These are phyloP conservation scores for Leonotis leonurus DNA, from an alignment of 257 asterid species.

Conservation along the genomic window DNA sequence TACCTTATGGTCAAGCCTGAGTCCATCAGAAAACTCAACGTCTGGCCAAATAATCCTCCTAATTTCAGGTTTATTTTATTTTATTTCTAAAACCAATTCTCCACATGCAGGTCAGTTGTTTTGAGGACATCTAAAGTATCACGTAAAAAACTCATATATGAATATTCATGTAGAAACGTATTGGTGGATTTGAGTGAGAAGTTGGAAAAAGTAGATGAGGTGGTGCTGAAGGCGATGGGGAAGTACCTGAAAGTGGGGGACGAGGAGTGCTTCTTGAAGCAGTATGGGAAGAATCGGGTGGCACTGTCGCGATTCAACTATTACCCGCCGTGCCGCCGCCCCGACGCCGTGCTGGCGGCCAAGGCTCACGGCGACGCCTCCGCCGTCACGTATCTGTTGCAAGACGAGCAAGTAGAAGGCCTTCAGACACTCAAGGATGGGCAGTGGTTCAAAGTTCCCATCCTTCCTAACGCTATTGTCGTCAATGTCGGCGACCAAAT, in stretches of 20 bases:
- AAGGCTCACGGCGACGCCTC: slow-evolving; percentile 63
- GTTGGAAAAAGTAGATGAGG: slow-evolving; percentile 16
- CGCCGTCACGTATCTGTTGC: slow-evolving; percentile 48
- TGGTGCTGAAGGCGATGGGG: slow-evolving; percentile 27
- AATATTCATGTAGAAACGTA: slow-evolving; percentile 20
- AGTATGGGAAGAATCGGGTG: slow-evolving; percentile 23
- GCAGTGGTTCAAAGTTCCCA: slow-evolving; percentile 50
- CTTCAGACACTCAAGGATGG: slow-evolving; percentile 54
- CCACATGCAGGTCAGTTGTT: too few species aligned
- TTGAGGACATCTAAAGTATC: too few species aligned
- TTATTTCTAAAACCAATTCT: too few species aligned
- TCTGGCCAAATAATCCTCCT: slow-evolving; percentile 34
- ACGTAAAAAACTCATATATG: too few species aligned
- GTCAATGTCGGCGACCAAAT: slow-evolving; percentile 61
- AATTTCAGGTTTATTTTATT: slow-evolving; percentile 30
- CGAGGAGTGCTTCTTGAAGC: slow-evolving; percentile 24
- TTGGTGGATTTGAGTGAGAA: slow-evolving; percentile 16
- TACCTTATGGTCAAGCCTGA: slow-evolving; percentile 26
- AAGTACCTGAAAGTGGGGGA: slow-evolving; percentile 25
- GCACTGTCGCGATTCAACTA: slow-evolving; percentile 27
- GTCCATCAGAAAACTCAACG: slow-evolving; percentile 15
- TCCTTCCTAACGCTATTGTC: slow-evolving; percentile 40
- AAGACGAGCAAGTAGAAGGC: slow-evolving; percentile 54
- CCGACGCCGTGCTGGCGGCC: slow-evolving; percentile 26
- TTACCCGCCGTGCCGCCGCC: slow-evolving; percentile 39